Base-by-base conservation (phyloP, 2,329 filamentous ascomycete genomes). In the Beauveria brongniartii region DNA sequence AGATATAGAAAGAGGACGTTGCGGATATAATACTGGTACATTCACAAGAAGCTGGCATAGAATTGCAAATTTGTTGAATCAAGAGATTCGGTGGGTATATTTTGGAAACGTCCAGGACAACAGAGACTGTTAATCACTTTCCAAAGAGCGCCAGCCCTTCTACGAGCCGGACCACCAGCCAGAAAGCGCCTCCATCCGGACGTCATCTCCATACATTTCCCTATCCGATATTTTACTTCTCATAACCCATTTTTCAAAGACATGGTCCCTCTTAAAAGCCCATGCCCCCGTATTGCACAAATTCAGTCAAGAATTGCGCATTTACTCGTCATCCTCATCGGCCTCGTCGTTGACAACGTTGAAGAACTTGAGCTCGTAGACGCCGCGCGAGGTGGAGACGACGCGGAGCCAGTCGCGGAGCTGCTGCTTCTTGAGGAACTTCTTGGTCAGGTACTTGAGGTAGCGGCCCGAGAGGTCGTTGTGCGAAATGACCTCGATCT, bases 341-440 rank as follows among this genome's bases (percentile, higher is more conserved):
- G 85, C 92, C 78, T 92, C 93, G 78, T 99, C 94, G 80, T 96
- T 94, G 74, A 97, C 93, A 76, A 99, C 92, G 86, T 99, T 99
- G 92, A 96, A 99, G 92, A 99, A 99, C 85, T 96, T 92, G 81
- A 99, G 89, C 86, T 97, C 92, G 85, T 99, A 99, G 69, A 97
- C 92, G 77, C 94, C 93, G 84, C 93, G 93, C 78, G 90, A 92
- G 77, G 93, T 97, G 71, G 92, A 95, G 75, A 99, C 94, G 72
- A 99, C 93, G 74, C 94, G 92, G 76, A 99, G 90, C 94, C 94
- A 99, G 86, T 99, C 94, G 83, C 94, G 91, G 78, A 99, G 91
- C 87, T 97, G 93, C 86, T 97, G 91, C 91, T 99, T 99, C 92
- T 99, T 99, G 81, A 99, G 89, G 89, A 96, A 99, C 87, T 99